A percentile compares a stretch with the other conserved stretches of the same genome.
Conservation (phyloP, 495 filamentous ascomycete genomes). For the Daldinia caldariorum region DNA sequence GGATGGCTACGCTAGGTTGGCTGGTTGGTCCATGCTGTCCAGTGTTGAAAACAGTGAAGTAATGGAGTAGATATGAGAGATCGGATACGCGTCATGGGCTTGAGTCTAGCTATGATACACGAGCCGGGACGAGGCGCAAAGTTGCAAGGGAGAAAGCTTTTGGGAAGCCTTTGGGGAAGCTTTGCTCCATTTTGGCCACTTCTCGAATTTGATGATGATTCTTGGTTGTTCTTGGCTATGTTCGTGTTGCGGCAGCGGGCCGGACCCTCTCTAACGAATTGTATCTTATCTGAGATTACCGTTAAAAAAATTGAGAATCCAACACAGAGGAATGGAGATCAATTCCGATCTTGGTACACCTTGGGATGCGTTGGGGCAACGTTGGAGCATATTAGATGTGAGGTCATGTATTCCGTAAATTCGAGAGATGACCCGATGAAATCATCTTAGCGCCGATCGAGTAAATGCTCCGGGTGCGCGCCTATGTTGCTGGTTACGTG, state of each 20-base stretch:
- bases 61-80: not conserved
- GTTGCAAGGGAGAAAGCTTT: not conserved
- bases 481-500: no score
- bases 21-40: not conserved
- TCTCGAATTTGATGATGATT: conserved; percentile 5
- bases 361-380: no score
- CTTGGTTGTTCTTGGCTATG: not conserved
- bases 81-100: conserved; percentile 30
- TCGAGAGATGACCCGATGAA: conserved; percentile 38
- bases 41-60: conserved; percentile 3
- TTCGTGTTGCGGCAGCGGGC: not conserved
- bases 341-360: conserved; percentile 7
- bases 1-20: not conserved
- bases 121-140: conserved; percentile 14
- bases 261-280: conserved; percentile 21
- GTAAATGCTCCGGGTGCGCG: no score
- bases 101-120: conserved; percentile 4
- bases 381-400: conserved; percentile 14
- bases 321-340: not conserved
- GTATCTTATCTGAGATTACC: not conserved
- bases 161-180: conserved; percentile 17
- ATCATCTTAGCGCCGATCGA: conserved; percentile 40
- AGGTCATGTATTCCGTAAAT: conserved; percentile 43
- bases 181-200: conserved; percentile 28
- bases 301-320: not conserved